Evolutionary conservation across 2,329 filamentous ascomycete species (phyloP).

Genomic region (Phoma herbarum): DNA sequence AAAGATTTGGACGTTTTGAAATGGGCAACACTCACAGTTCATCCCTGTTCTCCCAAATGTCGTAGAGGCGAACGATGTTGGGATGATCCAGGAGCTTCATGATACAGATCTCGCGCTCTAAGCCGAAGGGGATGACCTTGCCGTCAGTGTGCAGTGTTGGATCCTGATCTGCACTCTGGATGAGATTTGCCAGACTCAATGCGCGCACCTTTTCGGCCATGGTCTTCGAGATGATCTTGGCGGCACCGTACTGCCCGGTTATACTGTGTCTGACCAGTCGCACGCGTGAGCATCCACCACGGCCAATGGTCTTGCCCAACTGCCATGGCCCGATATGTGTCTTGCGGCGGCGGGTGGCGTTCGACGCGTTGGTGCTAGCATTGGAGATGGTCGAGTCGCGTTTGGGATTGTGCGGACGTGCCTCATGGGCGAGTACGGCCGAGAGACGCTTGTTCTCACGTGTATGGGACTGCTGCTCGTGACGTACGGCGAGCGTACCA

Average conservation of each 20-base stretch:
- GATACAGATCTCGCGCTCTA: conserved; percentile 95
- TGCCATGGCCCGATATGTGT: conserved; percentile 94
- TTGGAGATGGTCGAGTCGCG: conserved; percentile 64
- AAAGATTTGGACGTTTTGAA: background rate
- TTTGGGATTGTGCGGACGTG: conserved; percentile 58
- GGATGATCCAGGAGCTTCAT: conserved; percentile 96
- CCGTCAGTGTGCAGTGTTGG: conserved; percentile 63
- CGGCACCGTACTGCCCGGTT: conserved; percentile 83
- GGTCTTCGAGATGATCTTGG: conserved; percentile 91
- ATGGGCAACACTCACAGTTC: conserved; percentile 81
- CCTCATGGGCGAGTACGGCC: conserved; percentile 58
- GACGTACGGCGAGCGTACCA: conserved; percentile 54
- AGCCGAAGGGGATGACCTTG: conserved; percentile 81
- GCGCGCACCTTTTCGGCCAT: conserved; percentile 83
- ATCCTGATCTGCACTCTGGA: conserved; percentile 72
- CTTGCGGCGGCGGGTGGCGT: conserved; percentile 62
- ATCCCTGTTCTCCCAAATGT: conserved; percentile 96
- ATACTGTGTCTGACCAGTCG: conserved; percentile 81
- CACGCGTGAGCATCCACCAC: conserved; percentile 88
- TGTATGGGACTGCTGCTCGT: conserved; percentile 38
- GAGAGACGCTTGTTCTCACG: conserved; percentile 64
- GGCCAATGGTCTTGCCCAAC: conserved; percentile 85
- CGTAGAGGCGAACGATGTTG: conserved; percentile 92
- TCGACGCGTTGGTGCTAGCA: conserved; percentile 62
- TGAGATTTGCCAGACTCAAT: conserved; percentile 83